Base-by-base conservation (phyloP, 2,329 filamentous ascomycete genomes). In the Xylariaceae sp. region DNA sequence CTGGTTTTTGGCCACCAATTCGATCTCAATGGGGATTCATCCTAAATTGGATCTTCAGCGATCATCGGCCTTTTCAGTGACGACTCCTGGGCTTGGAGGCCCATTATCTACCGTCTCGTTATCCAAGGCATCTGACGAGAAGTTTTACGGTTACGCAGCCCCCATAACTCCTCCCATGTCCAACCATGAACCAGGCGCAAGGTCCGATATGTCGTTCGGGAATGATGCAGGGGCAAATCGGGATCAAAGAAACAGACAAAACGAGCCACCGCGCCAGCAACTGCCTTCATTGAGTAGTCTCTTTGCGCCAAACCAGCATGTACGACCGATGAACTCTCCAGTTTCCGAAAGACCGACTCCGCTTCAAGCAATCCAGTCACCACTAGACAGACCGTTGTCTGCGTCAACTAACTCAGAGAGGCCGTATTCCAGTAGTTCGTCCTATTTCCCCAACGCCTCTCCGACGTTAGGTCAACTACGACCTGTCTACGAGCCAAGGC, bases 281-380 rank as follows among this genome's bases (percentile, higher is more conserved):
- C 72, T 82, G 18, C 80, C 80, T 2, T 75, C 80, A 6, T 58
- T 83, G 55, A 81, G 76, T 64, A 82, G 78, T 57, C 66, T 83
- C 14, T 81, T 82, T 57, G 77, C 76, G 2, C 75, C 75, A 6
- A 68, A 74, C 11, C 66, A 74, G 5, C 64, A 71, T 41, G 65
- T 71, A 32, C 69, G 73, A 43, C 68, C 74, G 22, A 58, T 73
- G 44, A 70, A 72, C 51, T 77, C 77, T 35, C 72, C 76, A 42
- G 62, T 68, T 18, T 70, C 71, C 17, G 77, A 79, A 32, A 72
- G 74, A 19, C 70, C 70, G n/a, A 65, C 66, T 15, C 62, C 70
- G 35, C 71, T 73, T 39, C 60, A 68, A 39, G 67, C 71, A 32
- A 62, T 69, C 14, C 58, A 62, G 7, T 79, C 77, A 17, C 73